A percentile compares a stretch with the other conserved stretches of the same genome.
Conservation (phyloP, 179 eudicot genomes). For the Patellifolia procumbens region DNA sequence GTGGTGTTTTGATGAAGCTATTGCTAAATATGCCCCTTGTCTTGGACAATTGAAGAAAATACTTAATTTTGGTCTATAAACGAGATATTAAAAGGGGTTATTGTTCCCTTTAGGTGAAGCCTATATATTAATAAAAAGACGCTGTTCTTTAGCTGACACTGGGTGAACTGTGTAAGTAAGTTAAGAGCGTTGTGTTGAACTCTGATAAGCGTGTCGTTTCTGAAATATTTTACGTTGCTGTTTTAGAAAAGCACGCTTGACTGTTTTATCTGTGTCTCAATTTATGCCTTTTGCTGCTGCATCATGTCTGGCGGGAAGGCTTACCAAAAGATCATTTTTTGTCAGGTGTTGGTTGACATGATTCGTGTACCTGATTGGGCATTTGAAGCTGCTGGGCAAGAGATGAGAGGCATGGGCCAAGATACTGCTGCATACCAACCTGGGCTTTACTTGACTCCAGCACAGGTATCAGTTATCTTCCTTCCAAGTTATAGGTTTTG, state of each 20-base stretch:
- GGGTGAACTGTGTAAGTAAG: not conserved
- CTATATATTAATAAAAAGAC: not conserved
- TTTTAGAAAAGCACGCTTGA: not conserved
- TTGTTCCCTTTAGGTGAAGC: too few relatives aligned
- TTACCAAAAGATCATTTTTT: conserved; percentile 14
- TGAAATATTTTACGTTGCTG: too few relatives aligned
- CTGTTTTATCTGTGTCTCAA: not conserved
- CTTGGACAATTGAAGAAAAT: too few relatives aligned
- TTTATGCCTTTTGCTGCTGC: not conserved
- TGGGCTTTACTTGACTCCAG: conserved; percentile 78
- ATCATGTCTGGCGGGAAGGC: not conserved
- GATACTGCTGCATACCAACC: conserved; percentile 88
- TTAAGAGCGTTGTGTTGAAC: not conserved
- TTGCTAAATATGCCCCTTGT: too few relatives aligned
- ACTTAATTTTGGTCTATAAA: too few relatives aligned
- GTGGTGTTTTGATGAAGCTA: too few relatives aligned
- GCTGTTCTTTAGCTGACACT: not conserved
- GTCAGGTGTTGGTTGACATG: conserved; percentile 90
- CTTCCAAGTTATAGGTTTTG: not conserved
- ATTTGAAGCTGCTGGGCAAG: conserved; percentile 98
- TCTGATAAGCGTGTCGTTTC: not conserved
- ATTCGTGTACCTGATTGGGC: conserved; percentile 98
- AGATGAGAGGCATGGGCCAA: conserved; percentile 97
- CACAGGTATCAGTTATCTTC: conserved; percentile 59
- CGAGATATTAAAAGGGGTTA: too few relatives aligned